Base-by-base conservation (phyloP, 2,329 filamentous ascomycete species). In the Calonectria hongkongensis region DNA sequence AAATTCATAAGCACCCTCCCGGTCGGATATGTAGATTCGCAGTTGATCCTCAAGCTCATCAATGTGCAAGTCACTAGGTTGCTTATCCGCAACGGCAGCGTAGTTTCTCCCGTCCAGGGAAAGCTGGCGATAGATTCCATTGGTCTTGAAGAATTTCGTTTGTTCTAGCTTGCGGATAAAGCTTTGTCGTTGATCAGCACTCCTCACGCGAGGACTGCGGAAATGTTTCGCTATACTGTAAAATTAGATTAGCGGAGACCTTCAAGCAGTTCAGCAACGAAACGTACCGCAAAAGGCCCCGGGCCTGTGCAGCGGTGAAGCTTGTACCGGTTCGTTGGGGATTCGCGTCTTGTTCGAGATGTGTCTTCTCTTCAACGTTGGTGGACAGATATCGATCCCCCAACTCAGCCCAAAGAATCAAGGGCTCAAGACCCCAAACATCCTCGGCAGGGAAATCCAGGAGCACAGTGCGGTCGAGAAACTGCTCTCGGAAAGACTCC, bases 341-440 rank as follows among this genome's bases (percentile, higher is more conserved):
- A 25, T 16, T 39, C 12, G 51, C 33, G 13, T 58, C 51, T 58
- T 36, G 33, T 39, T 58, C 51, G 21, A 58, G 51, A 58, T 58
- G 36, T 4, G 51, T 58, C 51, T 25, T 58, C 51, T 58, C 58
- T 62, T 62, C 58, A 25, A 45, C 43, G 9, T 62, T 43, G 36
- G 10, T n/a, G 27, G 58, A 62, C 16, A 62, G 18, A 62, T 62
- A 62, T 12, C 58, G 58, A 62, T 62, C 36, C 41, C 45, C 58
- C 36, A 62, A 30, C 36, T 62, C 58, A 27, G 58, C 58, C 58
- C 58, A 62, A 30, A 62, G 58, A 62, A 62, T 62, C 10, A 62
- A 33, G 25, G 58, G 58, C 25, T 62, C 36, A 43, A 62, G 58
- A 45, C 58, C 21, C 58, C 58, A 62, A 30, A 62, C 58, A 16